Conservation (phyloP, 495 filamentous ascomycete species). For the Cenococcum geophilum region DNA sequence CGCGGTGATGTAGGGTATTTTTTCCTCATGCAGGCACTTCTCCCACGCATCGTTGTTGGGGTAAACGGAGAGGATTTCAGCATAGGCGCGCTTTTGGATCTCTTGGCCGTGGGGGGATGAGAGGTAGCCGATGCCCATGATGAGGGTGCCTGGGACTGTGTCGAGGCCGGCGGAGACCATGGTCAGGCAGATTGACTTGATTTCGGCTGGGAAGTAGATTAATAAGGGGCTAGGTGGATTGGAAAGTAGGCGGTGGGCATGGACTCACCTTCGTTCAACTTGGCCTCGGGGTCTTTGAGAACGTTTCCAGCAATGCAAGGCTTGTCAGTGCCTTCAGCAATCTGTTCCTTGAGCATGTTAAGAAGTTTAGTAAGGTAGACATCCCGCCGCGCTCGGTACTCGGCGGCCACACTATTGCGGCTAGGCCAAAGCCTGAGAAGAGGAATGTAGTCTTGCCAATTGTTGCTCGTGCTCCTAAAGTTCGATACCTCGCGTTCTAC, state of each 20-base stretch:
- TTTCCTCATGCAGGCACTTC: slow-evolving; percentile 59
- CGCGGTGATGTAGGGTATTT: slow-evolving; percentile 63
- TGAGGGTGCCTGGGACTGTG: slow-evolving; percentile 61
- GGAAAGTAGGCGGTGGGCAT: not conserved
- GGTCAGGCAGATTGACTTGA: slow-evolving; percentile 66
- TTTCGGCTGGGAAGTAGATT: slow-evolving; percentile 46
- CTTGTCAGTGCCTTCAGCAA: slow-evolving; percentile 57
- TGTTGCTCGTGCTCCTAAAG: slow-evolving; percentile 60
- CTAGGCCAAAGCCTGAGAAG: slow-evolving; percentile 52
- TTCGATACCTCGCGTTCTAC: slow-evolving; percentile 59
- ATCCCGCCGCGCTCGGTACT: slow-evolving; percentile 50
- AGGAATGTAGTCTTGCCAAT: slow-evolving; percentile 66
- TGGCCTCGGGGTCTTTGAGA: slow-evolving; percentile 52
- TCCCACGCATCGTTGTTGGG: slow-evolving; percentile 61
- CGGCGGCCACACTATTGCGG: slow-evolving; percentile 47
- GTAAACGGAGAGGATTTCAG: slow-evolving; percentile 59
- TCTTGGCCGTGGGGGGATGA: slow-evolving; percentile 53
- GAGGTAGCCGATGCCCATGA: slow-evolving; percentile 69
- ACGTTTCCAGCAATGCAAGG: slow-evolving; percentile 66
- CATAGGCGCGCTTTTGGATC: slow-evolving; percentile 58
- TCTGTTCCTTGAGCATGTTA: slow-evolving; percentile 52
- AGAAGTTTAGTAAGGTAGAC: slow-evolving; percentile 55
- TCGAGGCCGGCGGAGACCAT: slow-evolving; percentile 72
- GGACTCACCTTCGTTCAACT: slow-evolving; percentile 44
- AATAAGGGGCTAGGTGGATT: not conserved